Conservation (phyloP, 2,329 filamentous ascomycete species). For the Sporothrix curviconia region DNA sequence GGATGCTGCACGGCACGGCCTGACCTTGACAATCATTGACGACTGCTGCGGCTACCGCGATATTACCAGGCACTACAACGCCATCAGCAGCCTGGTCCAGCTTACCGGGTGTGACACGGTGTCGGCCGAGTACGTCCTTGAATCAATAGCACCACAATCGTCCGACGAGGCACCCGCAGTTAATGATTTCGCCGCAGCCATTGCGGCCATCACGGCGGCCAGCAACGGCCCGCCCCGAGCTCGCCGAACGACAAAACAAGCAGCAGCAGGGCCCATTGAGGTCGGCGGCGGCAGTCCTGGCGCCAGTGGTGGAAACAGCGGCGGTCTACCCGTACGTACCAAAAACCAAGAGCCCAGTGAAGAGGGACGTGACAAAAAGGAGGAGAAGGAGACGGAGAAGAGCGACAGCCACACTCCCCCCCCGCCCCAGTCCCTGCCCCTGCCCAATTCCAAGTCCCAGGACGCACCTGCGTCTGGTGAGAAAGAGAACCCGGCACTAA, state of each 20-base stretch:
- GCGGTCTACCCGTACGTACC: conserved; percentile 21
- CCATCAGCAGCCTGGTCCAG: conserved; percentile 64
- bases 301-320: not conserved
- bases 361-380: no score
- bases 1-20: conserved; percentile 81
- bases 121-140: conserved; percentile 53
- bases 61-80: conserved; percentile 60
- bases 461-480: no score
- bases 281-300: not conserved
- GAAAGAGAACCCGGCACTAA: conserved; percentile 17
- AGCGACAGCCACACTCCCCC: not conserved
- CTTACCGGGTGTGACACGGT: conserved; percentile 67
- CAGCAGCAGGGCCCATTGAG: conserved; percentile 5
- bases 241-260: not conserved
- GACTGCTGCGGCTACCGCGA: conserved; percentile 82
- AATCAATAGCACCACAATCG: conserved; percentile 1
- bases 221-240: conserved; percentile 10
- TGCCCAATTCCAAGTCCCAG: no score
- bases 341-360: conserved; percentile 10
- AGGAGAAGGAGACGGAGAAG: no score
- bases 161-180: not conserved
- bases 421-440: not conserved
- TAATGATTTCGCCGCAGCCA: conserved; percentile 7
- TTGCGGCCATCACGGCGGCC: conserved; percentile 11
- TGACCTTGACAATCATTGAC: conserved; percentile 77